Evolutionary conservation across 108 stramenopile genomes (phyloP).

Genomic region (Aureococcus anophagefferens): DNA sequence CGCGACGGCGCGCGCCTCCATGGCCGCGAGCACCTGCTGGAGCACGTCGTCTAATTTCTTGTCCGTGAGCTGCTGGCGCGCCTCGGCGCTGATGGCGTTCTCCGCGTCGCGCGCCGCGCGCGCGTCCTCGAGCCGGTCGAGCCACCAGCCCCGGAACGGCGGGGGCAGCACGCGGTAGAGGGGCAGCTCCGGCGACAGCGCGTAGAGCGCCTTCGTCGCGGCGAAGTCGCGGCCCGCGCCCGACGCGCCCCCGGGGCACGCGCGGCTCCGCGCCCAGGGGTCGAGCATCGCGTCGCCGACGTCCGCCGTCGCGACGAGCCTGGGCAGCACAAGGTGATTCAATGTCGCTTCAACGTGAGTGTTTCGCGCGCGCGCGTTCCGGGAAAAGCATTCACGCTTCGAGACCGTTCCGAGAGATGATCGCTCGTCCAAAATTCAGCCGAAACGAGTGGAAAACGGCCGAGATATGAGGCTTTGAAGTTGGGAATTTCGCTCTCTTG

Average conservation of each 20-base stretch:
- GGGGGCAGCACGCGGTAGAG: constrained; percentile 55
- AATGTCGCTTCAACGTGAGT: too few species aligned
- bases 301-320: neutral
- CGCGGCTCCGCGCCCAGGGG: neutral
- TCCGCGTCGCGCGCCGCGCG: neutral
- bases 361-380: too few species aligned
- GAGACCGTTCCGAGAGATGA: too few species aligned
- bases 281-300: neutral
- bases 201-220: constrained; percentile 52
- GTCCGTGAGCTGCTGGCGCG: neutral
- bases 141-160: constrained; percentile 50
- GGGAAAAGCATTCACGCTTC: too few species aligned
- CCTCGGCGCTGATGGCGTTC: neutral
- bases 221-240: constrained; percentile 34
- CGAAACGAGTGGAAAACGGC: too few species aligned
- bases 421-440: too few species aligned
- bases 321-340: neutral
- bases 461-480: too few species aligned
- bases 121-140: neutral
- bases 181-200: constrained; percentile 41
- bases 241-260: neutral
- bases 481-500: too few species aligned
- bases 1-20: neutral
- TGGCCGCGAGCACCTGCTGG: neutral
- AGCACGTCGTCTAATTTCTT: neutral